A percentile compares a stretch with the other conserved stretches of the same genome.
Evolutionary conservation across 352 stramenopile species (phyloP).

Genomic region (Phytophthora agathidicida): DNA sequence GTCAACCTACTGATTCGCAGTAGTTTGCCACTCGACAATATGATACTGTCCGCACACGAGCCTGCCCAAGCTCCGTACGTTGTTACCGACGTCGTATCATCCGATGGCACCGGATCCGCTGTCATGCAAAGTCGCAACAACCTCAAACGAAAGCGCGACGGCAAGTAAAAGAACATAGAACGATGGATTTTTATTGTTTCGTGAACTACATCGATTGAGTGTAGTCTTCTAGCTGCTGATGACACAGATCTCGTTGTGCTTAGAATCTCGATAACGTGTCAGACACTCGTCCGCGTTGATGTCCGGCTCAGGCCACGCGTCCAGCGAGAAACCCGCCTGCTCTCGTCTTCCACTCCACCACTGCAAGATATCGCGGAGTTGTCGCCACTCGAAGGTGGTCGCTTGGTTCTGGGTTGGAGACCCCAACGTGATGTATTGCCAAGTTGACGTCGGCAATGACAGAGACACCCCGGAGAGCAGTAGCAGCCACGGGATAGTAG

Average conservation of each 20-base stretch:
- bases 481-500: conserved; percentile 22
- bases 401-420: conserved; percentile 8
- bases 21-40: conserved; percentile 61
- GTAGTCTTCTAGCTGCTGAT: conserved; percentile 47
- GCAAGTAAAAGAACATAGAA: conserved; percentile 36
- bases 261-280: conserved; percentile 42
- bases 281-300: conserved; percentile 51
- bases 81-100: conserved; percentile 70
- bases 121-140: conserved; percentile 90
- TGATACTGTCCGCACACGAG: conserved; percentile 58
- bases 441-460: not conserved
- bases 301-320: conserved; percentile 30
- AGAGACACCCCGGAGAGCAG: conserved; percentile 12
- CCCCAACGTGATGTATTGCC: too few species aligned
- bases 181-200: conserved; percentile 21
- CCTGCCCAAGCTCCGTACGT: conserved; percentile 60
- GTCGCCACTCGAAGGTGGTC: conserved; percentile 23
- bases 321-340: conserved; percentile 11
- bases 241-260: conserved; percentile 53
- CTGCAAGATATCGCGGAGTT: conserved; percentile 7
- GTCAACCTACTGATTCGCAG: conserved; percentile 82
- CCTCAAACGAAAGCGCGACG: conserved; percentile 85
- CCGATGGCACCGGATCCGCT: conserved; percentile 74
- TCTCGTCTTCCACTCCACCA: conserved; percentile 21
- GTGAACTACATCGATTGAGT: conserved; percentile 9